phyloP scores from a whole-genome alignment of 306 rosid genomes.

The Cucumis melo region DNA sequence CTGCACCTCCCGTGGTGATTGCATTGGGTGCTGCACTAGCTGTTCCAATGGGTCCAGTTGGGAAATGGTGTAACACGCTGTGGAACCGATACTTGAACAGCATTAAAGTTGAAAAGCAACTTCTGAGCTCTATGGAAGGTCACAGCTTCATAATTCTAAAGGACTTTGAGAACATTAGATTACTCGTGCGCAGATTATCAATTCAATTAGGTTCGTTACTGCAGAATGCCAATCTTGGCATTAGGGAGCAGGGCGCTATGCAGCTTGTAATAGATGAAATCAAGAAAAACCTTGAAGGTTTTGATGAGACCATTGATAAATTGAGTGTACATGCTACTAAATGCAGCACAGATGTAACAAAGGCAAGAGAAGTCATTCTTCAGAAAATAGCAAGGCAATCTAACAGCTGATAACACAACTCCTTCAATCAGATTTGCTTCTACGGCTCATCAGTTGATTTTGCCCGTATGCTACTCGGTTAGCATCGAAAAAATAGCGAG shows the following conservation, averaged over 20 bases:
- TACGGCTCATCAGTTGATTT: background rate
- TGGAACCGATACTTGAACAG: slow-evolving; percentile 42
- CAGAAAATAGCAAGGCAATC: slow-evolving; percentile 38
- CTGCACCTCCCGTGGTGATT: slow-evolving; percentile 64
- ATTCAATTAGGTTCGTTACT: slow-evolving; percentile 33
- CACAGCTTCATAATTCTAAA: slow-evolving; percentile 32
- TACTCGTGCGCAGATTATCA: slow-evolving; percentile 34
- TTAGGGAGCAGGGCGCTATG: slow-evolving; percentile 49
- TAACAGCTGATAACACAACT: slow-evolving; percentile 10
- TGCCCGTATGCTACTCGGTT: background rate
- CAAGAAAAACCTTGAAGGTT: slow-evolving; percentile 57
- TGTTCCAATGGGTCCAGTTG: slow-evolving; percentile 71
- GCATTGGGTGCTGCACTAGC: slow-evolving; percentile 67
- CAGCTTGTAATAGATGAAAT: slow-evolving; percentile 62
- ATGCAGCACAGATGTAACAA: slow-evolving; percentile 46
- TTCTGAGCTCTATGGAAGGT: slow-evolving; percentile 46
- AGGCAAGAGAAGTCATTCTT: slow-evolving; percentile 58
- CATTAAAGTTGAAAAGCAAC: slow-evolving; percentile 36
- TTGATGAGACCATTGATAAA: slow-evolving; percentile 35
- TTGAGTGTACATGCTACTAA: slow-evolving; percentile 48
- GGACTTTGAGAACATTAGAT: slow-evolving; percentile 46
- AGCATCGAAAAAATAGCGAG: background rate
- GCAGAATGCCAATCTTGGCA: slow-evolving; percentile 48
- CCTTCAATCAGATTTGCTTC: background rate
- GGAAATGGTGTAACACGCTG: slow-evolving; percentile 77